phyloP scores from a whole-genome alignment of 768 basidiomycete genomes.

The Auricularia sp. region DNA sequence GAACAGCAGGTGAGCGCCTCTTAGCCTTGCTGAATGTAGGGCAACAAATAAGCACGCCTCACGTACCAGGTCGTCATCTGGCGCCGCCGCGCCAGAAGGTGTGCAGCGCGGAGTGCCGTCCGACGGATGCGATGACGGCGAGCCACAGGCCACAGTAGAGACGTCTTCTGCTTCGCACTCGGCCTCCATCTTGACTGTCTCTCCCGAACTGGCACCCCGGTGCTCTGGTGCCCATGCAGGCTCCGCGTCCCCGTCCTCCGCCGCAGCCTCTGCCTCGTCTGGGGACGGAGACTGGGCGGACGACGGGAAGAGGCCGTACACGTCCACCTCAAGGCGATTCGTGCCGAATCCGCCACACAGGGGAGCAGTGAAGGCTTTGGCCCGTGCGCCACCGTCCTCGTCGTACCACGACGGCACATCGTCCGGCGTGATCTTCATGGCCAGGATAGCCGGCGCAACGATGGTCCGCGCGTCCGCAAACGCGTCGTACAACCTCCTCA shows the following conservation, averaged over 20 bases:
- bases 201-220: constrained; percentile 36
- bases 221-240: constrained; percentile 39
- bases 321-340: background rate
- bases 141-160: constrained; percentile 10
- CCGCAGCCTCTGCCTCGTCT: background rate
- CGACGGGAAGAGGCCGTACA: constrained; percentile 1
- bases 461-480: constrained; percentile 39
- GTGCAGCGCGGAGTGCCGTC: background rate
- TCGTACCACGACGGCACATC: constrained; percentile 49
- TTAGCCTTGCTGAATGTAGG: background rate
- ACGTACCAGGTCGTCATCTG: constrained; percentile 7
- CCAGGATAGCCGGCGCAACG: constrained; percentile 21
- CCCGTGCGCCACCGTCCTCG: constrained; percentile 27
- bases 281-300: background rate
- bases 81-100: background rate
- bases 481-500: constrained; percentile 45
- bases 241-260: constrained; percentile 1
- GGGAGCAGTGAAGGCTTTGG: constrained; percentile 2
- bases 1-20: background rate
- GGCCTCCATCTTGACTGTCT: constrained; percentile 13
- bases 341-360: constrained; percentile 2
- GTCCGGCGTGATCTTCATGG: constrained; percentile 33
- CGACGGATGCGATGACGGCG: constrained; percentile 16
- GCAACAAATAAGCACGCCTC: constrained; percentile 3
- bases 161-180: constrained; percentile 14